Percentiles rank a stretch among this genome's conserved stretches.
Evolutionary conservation across 2,329 filamentous ascomycete species (phyloP).

Genomic region (Pezicula radicicola): DNA sequence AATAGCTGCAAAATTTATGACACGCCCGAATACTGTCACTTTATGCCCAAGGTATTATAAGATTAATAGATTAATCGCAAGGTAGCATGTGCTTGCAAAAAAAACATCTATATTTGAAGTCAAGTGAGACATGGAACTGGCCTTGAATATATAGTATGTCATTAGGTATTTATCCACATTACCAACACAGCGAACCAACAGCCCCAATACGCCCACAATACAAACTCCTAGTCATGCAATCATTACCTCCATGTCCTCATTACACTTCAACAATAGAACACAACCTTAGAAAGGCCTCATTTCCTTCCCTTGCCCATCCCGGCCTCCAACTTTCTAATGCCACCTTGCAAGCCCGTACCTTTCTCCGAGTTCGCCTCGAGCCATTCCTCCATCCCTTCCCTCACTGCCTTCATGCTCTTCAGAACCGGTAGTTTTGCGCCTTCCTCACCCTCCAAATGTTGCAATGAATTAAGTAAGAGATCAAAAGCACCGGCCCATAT

Average conservation of each 20-base stretch:
- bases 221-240: neutral
- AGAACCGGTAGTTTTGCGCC: conserved; percentile 69
- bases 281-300: conserved; percentile 1
- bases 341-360: conserved; percentile 69
- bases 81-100: too few relatives aligned
- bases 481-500: conserved; percentile 85
- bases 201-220: too few relatives aligned
- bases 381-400: conserved; percentile 83
- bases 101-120: too few relatives aligned
- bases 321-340: conserved; percentile 60
- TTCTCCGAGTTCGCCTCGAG: conserved; percentile 78
- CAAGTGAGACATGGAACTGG: too few relatives aligned
- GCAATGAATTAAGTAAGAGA: conserved; percentile 77
- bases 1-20: too few relatives aligned
- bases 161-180: too few relatives aligned
- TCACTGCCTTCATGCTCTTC: conserved; percentile 62
- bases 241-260: neutral
- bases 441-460: conserved; percentile 63
- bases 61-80: too few relatives aligned
- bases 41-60: too few relatives aligned
- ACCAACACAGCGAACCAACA: too few relatives aligned
- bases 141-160: too few relatives aligned
- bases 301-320: conserved; percentile 18
- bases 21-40: too few relatives aligned
- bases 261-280: too few relatives aligned